Base-by-base conservation (phyloP, 441 rosid species). In the Cnidoscolus chayamansa region DNA sequence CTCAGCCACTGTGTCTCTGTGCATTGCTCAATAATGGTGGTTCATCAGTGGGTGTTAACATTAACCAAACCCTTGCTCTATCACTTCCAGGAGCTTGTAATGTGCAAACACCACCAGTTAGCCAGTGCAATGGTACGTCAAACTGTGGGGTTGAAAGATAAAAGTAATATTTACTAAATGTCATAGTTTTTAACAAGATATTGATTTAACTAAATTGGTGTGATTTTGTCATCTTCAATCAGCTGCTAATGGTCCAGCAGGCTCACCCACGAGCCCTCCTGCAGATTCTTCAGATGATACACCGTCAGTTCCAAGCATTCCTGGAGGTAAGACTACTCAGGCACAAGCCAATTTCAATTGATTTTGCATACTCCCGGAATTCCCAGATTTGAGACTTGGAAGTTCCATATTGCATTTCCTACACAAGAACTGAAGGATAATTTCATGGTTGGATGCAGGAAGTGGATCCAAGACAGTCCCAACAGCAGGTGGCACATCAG, bases 381-480 rank as follows among this genome's bases (percentile, higher is more conserved):
- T 58, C 11, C 37, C 35, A 19, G 19, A 64, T 7, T 30, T 30
- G 25, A 3, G 8, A 54, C 25, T 0, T 25, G 25, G 7, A 9
- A 40, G 15, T 10, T 31, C 13, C 53, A 10, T 47, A 67, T 25
- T 30, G 3, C 11, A 65, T 45, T 65, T 54, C 31, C 17, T 13
- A n/a, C 13, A 2, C 45, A 40, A 6, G 45, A 40, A 40, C 45
- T 40, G 45, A 40, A 40, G 7, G 7, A 40, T 32, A 10, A 50
- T 74, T 60, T 25, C 35, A 2, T 69, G 10, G n/a, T 37, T 32
- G 66, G 50, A 47, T 76, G 77, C 79, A 81, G 87, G 83, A 72
- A 55, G 55, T 32, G 87, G 82, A 66, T 84, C 87, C 32, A 78
- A 83, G 72, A 75, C 76, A 45, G 72, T 76, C 49, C 85, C 80